A percentile compares a stretch with the other conserved stretches of the same genome.
Conservation (phyloP, 2,329 filamentous ascomycete genomes). For the Stromatinia cepivora region DNA sequence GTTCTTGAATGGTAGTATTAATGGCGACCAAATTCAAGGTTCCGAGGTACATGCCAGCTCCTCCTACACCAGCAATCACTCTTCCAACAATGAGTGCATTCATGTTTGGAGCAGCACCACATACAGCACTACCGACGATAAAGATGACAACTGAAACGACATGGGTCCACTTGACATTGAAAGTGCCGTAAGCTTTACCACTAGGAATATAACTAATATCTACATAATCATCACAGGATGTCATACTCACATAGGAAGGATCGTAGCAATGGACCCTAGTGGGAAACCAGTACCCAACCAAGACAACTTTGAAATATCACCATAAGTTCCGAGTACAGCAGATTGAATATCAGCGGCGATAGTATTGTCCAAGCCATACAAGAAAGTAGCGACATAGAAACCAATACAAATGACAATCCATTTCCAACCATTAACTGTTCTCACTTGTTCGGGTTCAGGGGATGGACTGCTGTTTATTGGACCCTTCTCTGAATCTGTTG, state of each 20-base stretch:
- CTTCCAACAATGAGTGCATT: constrained; percentile 49
- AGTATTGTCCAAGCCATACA: constrained; percentile 24
- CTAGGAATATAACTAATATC: neutral
- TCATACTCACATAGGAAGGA: constrained; percentile 16
- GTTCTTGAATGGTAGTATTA: constrained; percentile 24
- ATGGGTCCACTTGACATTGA: constrained; percentile 34
- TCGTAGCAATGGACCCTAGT: constrained; percentile 38
- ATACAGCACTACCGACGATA: constrained; percentile 37
- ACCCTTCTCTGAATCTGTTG: constrained; percentile 20
- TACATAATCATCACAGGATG: neutral
- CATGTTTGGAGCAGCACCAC: constrained; percentile 38
- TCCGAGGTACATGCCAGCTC: constrained; percentile 47
- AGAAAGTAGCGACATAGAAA: constrained; percentile 15
- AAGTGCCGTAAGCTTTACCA: constrained; percentile 31
- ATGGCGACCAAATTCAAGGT: constrained; percentile 27
- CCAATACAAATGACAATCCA: constrained; percentile 33
- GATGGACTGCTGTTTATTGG: neutral
- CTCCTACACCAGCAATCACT: constrained; percentile 46
- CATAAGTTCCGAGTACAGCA: constrained; percentile 42
- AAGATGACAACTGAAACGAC: constrained; percentile 30
- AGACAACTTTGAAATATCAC: constrained; percentile 42
- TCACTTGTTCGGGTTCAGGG: constrained; percentile 4
- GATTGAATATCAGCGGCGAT: constrained; percentile 49
- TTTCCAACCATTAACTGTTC: constrained; percentile 32
- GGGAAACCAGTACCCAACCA: constrained; percentile 47